Base-by-base conservation (phyloP, 768 basidiomycete genomes). In the Kondoa subrosea region DNA sequence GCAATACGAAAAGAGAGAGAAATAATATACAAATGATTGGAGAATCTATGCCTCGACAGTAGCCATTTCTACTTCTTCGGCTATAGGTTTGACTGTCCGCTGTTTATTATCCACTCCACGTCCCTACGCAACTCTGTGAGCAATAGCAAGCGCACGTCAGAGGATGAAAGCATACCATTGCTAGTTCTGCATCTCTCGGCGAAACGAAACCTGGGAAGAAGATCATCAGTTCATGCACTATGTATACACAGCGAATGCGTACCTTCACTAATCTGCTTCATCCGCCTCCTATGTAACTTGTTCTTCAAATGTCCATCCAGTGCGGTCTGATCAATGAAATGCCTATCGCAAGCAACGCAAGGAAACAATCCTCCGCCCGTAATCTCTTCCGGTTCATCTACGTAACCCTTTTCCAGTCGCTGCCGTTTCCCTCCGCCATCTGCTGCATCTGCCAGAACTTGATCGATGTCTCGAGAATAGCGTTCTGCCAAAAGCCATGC, bases 221-320 rank as follows among this genome's bases (percentile, higher is more conserved):
- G 21, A 50, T 50, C 40, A 8, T 8, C 40, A 50, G 21, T 8
- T 50, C 12, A 50, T 8, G 21, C 21, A 50, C 12, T 21, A 50
- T 8, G 40, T 50, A 50, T 21, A 50, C 8, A 21, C 8, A 21
- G 12, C 8, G 8, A 8, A 8, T 50, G 12, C 40, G 8, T 21
- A 50, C 40, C 68, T 30, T 69, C 68, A 57, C 62, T 69, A 25
- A 69, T 59, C 69, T 69, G 57, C 68, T 69, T 69, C 69, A 69
- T n/a, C 4, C 68, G 26, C n/a, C 68, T 25, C 27, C 60, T 31
- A 57, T 69, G 69, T 15, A 70, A 21, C 59, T 70, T 70, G 29
- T 67, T 58, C 57, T 68, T 67, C 21, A 17, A 25, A 58, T 70
- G 69, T 63, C 64, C 64, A 34, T 40, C 29, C 3, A 67, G 69